Base-by-base conservation (phyloP, 1,284 basidiomycete genomes). In the Trichosporon sp. region DNA sequence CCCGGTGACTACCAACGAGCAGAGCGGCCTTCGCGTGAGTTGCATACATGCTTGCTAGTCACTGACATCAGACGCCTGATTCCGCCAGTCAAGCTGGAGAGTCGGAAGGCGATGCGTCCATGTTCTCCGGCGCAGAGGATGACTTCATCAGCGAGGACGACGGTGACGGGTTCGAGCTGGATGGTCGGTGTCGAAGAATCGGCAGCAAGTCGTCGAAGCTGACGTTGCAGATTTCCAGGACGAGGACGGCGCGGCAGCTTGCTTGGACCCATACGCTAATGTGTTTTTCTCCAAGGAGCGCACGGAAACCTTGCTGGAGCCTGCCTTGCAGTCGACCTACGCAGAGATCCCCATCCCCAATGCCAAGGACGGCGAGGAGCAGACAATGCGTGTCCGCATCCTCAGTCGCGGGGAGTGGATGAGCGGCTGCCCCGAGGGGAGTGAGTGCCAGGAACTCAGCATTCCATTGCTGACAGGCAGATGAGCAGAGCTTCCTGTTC, bases 401-500 rank as follows among this genome's bases (percentile, higher is more conserved):
- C 86, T 95, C 85, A 88, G 88, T 23, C 89, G 90, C 76, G 89
- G 89, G n/a, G 88, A 92, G 74, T 95, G 92, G 92, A 95, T 95
- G 92, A 92, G 90, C 76, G 92, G 92, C 9, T 95, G 92, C 78
- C 91, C 92, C 0, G 92, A 95, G 78, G 91, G 90, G 64, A 71
- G 74, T 76, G 58, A 73, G 71, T 69, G 0, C 34, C 23, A 25
- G 21, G 29, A 5, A 10, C 13, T 7, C 13, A 8, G 3, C 13
- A 2, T 14, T n/a, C 7, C 1, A 29, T 21, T 2, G 31, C 25
- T 16, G 16, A 27, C 62, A 23, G 58, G 49, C 58, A 79, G 88
- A 88, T 72, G 92, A 95, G 78, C 92, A 95, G 75, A 87, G 86
- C 65, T 90, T 89, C 78, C 82, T 95, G 60, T 95, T 95, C 80